Evolutionary conservation across 176 grass and related monocot genomes (phyloP).

Genomic region (Aegilops sharonensis): DNA sequence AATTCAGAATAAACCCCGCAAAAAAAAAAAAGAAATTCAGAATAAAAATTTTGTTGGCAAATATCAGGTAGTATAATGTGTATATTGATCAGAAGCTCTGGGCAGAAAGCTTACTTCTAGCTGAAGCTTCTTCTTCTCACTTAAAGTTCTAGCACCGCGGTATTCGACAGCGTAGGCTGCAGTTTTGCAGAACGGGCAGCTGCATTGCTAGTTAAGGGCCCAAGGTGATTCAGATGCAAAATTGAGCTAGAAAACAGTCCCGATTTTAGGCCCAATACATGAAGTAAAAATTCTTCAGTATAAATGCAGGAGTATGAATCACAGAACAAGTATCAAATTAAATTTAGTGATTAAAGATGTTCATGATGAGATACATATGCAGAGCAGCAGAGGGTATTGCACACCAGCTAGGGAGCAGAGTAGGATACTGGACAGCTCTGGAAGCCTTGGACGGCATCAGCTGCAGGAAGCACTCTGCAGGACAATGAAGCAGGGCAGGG

Average conservation of each 20-base stretch:
- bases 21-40: background rate
- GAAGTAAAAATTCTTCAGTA: background rate
- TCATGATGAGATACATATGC: background rate
- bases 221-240: background rate
- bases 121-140: conserved; percentile 25
- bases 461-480: conserved; percentile 91
- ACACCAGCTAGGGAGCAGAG: background rate
- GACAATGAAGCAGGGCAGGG: background rate
- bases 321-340: background rate
- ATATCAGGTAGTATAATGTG: background rate
- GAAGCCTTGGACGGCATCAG: conserved; percentile 61
- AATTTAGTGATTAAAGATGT: background rate
- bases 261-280: background rate
- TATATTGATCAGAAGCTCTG: background rate
- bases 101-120: conserved; percentile 37
- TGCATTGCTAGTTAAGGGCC: conserved; percentile 45
- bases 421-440: conserved; percentile 72
- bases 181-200: conserved; percentile 90
- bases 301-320: too few relatives aligned
- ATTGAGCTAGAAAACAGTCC: background rate
- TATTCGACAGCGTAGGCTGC: conserved; percentile 25
- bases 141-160: background rate
- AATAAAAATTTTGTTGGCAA: background rate
- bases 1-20: background rate
- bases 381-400: background rate